Conservation (phyloP, 176 grass and related monocot genomes). For the Bonia amplexicaulis region DNA sequence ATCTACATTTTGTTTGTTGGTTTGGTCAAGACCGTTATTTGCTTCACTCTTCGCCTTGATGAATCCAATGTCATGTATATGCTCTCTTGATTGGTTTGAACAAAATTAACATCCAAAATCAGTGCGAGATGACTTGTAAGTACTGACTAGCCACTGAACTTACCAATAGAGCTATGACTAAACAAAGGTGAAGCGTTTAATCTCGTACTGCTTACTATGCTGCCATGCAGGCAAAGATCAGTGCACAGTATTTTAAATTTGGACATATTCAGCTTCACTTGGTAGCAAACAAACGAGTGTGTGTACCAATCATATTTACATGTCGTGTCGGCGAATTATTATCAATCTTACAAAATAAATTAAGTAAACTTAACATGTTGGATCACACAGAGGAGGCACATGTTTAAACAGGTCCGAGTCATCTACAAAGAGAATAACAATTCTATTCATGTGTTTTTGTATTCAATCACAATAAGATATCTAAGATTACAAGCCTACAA, state of each 20-base stretch:
- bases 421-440: too few species aligned
- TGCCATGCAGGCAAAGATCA: background rate
- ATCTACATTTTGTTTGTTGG: background rate
- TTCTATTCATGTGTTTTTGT: too few species aligned
- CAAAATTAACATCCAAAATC: background rate
- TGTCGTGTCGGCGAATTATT: too few species aligned
- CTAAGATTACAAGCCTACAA: too few species aligned
- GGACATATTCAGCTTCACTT: too few species aligned
- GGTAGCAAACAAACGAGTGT: too few species aligned
- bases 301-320: too few species aligned
- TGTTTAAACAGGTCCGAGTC: too few species aligned
- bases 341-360: too few species aligned
- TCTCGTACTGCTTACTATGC: background rate
- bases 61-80: background rate
- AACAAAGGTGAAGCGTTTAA: background rate
- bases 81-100: background rate
- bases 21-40: background rate
- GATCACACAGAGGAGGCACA: too few species aligned
- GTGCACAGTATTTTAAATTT: background rate
- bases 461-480: too few species aligned
- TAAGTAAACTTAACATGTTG: too few species aligned
- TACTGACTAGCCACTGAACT: background rate
- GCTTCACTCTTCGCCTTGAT: background rate
- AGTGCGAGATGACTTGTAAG: background rate
- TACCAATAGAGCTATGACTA: background rate